Evolutionary conservation across 345 rosid species (phyloP).

Genomic region (Combretum micranthum): DNA sequence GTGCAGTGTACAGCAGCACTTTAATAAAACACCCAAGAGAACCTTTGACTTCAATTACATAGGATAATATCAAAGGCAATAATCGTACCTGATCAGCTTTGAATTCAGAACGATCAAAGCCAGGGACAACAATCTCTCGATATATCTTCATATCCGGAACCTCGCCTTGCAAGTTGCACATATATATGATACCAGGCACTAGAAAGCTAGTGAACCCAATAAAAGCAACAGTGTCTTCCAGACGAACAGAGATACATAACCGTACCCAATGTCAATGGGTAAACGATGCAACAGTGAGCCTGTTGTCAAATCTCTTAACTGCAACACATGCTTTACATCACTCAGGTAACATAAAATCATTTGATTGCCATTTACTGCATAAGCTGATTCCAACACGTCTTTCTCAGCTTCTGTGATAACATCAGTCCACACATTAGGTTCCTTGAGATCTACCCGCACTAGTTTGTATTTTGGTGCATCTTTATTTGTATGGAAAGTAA

Average conservation of each 20-base stretch:
- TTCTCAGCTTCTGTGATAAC: slow-evolving; percentile 64
- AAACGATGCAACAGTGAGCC: slow-evolving; percentile 67
- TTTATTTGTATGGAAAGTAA: slow-evolving; percentile 75
- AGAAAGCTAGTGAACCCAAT: slow-evolving; percentile 78
- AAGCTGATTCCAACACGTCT: slow-evolving; percentile 73
- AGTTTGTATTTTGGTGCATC: slow-evolving; percentile 81
- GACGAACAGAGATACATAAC: slow-evolving; percentile 56
- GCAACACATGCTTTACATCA: slow-evolving; percentile 71
- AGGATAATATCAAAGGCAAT: not conserved
- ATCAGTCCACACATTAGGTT: slow-evolving; percentile 73
- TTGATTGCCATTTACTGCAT: slow-evolving; percentile 55
- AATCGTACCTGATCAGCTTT: slow-evolving; percentile 62
- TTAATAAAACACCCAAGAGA: too few relatives aligned
- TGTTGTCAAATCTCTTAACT: slow-evolving; percentile 74
- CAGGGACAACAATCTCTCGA: slow-evolving; percentile 67
- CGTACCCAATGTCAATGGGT: slow-evolving; percentile 77
- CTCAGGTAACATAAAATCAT: slow-evolving; percentile 78
- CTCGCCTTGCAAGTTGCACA: slow-evolving; percentile 48
- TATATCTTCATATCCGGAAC: slow-evolving; percentile 62
- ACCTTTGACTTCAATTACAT: not conserved
- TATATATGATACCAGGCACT: slow-evolving; percentile 75
- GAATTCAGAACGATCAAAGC: slow-evolving; percentile 70
- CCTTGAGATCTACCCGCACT: slow-evolving; percentile 68
- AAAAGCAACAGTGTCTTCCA: slow-evolving; percentile 50
- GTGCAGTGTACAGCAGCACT: too few relatives aligned